Evolutionary conservation across 2,329 filamentous ascomycete genomes (phyloP), one percentile per base, ranked within the genome.

Genomic region (Saccharata proteae): DNA sequence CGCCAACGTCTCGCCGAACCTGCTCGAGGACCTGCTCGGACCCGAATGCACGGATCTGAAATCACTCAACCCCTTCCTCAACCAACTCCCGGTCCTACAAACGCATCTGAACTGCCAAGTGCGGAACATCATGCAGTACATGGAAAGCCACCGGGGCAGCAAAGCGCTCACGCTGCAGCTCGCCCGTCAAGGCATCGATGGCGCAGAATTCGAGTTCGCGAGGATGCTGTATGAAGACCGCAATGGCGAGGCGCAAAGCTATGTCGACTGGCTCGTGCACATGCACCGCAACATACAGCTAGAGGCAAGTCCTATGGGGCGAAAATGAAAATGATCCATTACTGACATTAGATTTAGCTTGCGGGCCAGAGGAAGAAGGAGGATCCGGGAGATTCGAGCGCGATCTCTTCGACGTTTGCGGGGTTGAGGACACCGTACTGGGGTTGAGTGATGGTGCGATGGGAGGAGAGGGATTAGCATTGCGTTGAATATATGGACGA

Each of bases 251-350:
- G 90, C 90, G 20, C 86, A 93, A 60, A 93, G 82, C 52, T 98
- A 96, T 57, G 90, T 96, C 19, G 90, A 98, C 60, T 98, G 90
- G 90, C 66, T 98, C 48, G 90, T 98, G 36, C 82, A 93, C 57
- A 70, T 96, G 40, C 90, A 98, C 59, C 79, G 88, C 46, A 77
- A 81, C 43, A 90, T 98, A 41, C 86, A 93, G 52, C 65, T 93
- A 41, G 90, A 98, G 55, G 63, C 64, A 51, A 45, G 53, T 46
- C 19, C n/a, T n/a, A n/a, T n/a, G n/a, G 10, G 5, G 8, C 16
- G 12, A 26, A 14, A 21, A 10, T 16, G 15, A 16, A 12, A 16
- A 30, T n/a, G 13, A 10, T 38, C 26, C 34, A 21, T n/a, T 26
- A 24, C 13, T 18, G 17, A 12, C 24, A 12, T 12, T n/a, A 13